Evolutionary conservation across 345 rosid genomes (phyloP).

Genomic region (Diplotaxis tenuifolia): DNA sequence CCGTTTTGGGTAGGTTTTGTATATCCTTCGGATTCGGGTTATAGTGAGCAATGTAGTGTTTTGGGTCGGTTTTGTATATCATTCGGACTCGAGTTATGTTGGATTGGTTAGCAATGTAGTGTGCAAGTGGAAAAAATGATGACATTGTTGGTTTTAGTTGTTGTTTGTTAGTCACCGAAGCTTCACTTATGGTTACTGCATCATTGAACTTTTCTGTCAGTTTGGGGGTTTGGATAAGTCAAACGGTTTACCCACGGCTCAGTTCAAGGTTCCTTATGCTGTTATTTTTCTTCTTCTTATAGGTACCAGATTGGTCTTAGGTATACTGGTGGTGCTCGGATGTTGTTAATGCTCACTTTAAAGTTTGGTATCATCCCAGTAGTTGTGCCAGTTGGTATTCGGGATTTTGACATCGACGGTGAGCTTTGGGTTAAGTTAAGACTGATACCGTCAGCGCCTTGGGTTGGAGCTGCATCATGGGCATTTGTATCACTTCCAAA

Average conservation of each 20-base stretch:
- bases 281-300: conserved; percentile 20
- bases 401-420: conserved; percentile 95
- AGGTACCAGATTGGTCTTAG: conserved; percentile 98
- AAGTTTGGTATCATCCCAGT: conserved; percentile 86
- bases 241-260: conserved; percentile 2
- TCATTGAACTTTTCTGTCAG: background rate
- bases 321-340: conserved; percentile 95
- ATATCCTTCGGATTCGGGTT: too few relatives aligned
- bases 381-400: conserved; percentile 83
- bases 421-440: conserved; percentile 99
- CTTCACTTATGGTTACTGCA: conserved; percentile 1
- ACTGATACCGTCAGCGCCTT: conserved; percentile 84
- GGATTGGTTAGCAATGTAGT: background rate
- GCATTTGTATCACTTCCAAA: conserved; percentile 97
- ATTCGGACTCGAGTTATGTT: too few relatives aligned
- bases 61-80: too few relatives aligned
- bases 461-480: conserved; percentile 95
- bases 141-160: background rate
- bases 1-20: too few relatives aligned
- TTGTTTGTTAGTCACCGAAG: background rate
- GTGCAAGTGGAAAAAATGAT: background rate
- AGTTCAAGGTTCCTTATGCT: conserved; percentile 24
- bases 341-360: conserved; percentile 80
- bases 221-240: conserved; percentile 1
- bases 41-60: too few relatives aligned